Evolutionary conservation across 805 yeast genomes (phyloP), one percentile per base, ranked within the genome.

Genomic region (Pichia kluyveri): DNA sequence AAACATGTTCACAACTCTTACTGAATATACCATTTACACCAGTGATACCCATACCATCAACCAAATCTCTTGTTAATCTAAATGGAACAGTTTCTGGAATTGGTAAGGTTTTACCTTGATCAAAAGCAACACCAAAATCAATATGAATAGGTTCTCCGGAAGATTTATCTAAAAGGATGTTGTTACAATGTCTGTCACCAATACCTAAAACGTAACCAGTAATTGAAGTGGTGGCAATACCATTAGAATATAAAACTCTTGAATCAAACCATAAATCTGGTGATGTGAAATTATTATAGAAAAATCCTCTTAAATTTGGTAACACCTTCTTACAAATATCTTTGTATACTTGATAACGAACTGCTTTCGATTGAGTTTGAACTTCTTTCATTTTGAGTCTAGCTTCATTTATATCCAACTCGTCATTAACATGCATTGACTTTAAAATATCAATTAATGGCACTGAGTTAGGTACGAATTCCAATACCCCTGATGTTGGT

Each of bases 1-100:
- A 76, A 0, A 86, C 85, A 49, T 79, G 77, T 58, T 86, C 95
- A 55, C 95, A 82, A 38, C 83, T 77, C 51, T 76, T 73, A 45
- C 77, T 72, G 60, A 88, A 93, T 1, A 82, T 68, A 0, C 99
- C 99, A 46, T 80, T 78, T 0, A 78, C 78, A 0, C 96, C 96
- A n/a, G 85, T 76, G 7, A 85, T 72, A 0, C 99, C 99, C 70
- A 95, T 77, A 0, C 95, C 99, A 68, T 93, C 98, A 5, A 89
- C 82, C 46, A 93, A 72, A 61, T 95, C 97, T 49, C 95, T 70
- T 0, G 98, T 87, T 36, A 95, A 68, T 52, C 99, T 68, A 61
- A 93, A 95, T 5, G 99, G 99, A 7, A 95, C 96, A 0, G 85
- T 74, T 59, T 93, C 99, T 0, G 99, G 99, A 9, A 91, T 77